These are phyloP conservation scores for Candida buenavistaensis DNA, from an alignment of 1,139 yeast species.

Conservation along the genomic window DNA sequence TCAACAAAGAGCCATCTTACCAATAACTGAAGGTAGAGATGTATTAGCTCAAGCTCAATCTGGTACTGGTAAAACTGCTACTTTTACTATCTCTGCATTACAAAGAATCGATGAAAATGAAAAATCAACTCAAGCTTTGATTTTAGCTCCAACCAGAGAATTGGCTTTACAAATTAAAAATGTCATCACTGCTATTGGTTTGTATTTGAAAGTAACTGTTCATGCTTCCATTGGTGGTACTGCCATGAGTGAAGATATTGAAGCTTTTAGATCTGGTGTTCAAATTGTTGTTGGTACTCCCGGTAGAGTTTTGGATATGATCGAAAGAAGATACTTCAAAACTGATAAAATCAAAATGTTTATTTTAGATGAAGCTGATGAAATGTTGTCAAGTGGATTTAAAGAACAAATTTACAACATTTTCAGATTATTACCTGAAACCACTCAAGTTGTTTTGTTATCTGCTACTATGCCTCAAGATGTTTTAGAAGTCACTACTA, in stretches of 20 bases:
- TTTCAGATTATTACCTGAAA: conserved; percentile 89
- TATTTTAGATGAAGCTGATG: conserved; percentile 99
- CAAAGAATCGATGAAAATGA: conserved; percentile 84
- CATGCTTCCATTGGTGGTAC: conserved; percentile 99
- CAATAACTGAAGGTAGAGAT: conserved; percentile 95
- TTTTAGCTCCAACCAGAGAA: conserved; percentile 98
- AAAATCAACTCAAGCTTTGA: conserved; percentile 88
- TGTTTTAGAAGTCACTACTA: conserved; percentile 93
- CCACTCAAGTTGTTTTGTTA: conserved; percentile 93
- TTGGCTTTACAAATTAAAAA: conserved; percentile 97
- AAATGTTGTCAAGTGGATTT: conserved; percentile 95
- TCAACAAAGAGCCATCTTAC: conserved; percentile 97
- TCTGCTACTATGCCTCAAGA: conserved; percentile 98
- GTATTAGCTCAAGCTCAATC: conserved; percentile 99
- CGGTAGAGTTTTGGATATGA: conserved; percentile 98
- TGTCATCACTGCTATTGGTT: conserved; percentile 91
- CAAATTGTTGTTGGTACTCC: conserved; percentile 99
- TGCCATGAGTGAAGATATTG: conserved; percentile 85
- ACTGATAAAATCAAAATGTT: conserved; percentile 94
- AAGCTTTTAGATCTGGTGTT: conserved; percentile 88
- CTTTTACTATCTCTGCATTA: conserved; percentile 95
- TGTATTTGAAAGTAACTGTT: conserved; percentile 89
- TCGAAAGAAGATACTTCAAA: conserved; percentile 87
- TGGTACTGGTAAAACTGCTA: conserved; percentile 99
- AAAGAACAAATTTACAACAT: conserved; percentile 97